phyloP scores from a whole-genome alignment of 768 basidiomycete genomes.

The Tricholomella constricta region DNA sequence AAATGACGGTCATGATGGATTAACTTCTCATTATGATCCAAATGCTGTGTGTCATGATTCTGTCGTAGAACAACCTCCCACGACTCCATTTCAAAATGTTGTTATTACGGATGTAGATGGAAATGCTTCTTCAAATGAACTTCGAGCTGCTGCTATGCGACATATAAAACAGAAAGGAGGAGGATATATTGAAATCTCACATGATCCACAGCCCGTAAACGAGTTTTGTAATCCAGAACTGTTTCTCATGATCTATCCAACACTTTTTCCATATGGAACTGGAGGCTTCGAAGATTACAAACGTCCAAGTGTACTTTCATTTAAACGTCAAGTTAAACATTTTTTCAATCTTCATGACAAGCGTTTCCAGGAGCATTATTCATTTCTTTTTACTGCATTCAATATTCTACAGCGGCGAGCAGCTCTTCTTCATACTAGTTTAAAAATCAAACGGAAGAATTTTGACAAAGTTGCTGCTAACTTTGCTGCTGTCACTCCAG shows the following conservation, averaged over 20 bases:
- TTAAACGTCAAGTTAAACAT: conserved; percentile 37
- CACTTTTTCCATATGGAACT: conserved; percentile 43
- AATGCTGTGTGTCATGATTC: too few relatives aligned
- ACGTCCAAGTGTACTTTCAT: conserved; percentile 18
- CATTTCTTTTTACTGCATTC: conserved; percentile 41
- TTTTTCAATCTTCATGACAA: conserved; percentile 31
- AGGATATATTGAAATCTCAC: too few relatives aligned
- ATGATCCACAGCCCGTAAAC: too few relatives aligned
- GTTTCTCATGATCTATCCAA: conserved; percentile 45
- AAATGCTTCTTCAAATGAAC: too few relatives aligned
- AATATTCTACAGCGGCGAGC: conserved; percentile 40
- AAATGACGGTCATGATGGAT: too few relatives aligned
- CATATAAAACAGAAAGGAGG: too few relatives aligned
- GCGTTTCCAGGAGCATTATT: conserved; percentile 38
- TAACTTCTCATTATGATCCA: too few relatives aligned
- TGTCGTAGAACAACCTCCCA: too few relatives aligned
- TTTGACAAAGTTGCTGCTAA: conserved; percentile 28
- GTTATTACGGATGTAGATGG: too few relatives aligned
- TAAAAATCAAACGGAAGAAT: conserved; percentile 26
- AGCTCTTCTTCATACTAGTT: conserved; percentile 31
- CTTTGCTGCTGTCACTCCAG: conserved; percentile 56
- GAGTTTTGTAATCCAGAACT: too few relatives aligned
- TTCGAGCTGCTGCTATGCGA: too few relatives aligned
- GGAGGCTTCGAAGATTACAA: conserved; percentile 41
- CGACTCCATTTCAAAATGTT: too few relatives aligned